A percentile compares a stretch with the other conserved stretches of the same genome.
Evolutionary conservation across 208 protist species (phyloP).

Genomic region (Naegleria gruberi): DNA sequence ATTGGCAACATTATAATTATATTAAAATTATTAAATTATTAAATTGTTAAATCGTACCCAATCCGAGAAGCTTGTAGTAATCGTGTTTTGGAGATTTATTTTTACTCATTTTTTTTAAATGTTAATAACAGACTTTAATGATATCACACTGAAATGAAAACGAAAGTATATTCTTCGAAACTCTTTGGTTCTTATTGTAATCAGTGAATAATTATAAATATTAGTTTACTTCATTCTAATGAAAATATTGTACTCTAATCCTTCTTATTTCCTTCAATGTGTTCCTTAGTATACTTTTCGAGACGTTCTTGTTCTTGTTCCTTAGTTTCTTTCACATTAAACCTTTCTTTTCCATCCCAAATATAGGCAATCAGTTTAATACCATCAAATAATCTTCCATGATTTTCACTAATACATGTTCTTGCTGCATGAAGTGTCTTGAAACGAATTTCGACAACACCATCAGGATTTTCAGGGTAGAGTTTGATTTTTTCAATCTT

Average conservation of each 20-base stretch:
- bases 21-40: too few relatives aligned
- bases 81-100: neutral
- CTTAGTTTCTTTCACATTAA: neutral
- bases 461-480: neutral
- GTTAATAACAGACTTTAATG: too few relatives aligned
- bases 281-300: neutral
- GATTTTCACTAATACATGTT: neutral
- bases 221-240: too few relatives aligned
- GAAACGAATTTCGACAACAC: conserved; percentile 16
- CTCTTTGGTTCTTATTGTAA: too few relatives aligned
- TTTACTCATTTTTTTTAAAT: neutral
- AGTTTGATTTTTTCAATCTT: conserved; percentile 1
- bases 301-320: neutral
- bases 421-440: neutral
- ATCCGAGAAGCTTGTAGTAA: neutral
- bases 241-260: too few relatives aligned
- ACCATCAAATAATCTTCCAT: conserved; percentile 6
- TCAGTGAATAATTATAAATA: too few relatives aligned
- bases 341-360: neutral
- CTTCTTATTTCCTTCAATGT: neutral
- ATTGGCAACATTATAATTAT: neutral
- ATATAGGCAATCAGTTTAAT: neutral
- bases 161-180: too few relatives aligned
- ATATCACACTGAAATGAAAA: too few relatives aligned
- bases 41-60: neutral